A percentile compares a stretch with the other conserved stretches of the same genome.
phyloP scores from a whole-genome alignment of 2,329 filamentous ascomycete species.

The Botryosphaeria agaves region DNA sequence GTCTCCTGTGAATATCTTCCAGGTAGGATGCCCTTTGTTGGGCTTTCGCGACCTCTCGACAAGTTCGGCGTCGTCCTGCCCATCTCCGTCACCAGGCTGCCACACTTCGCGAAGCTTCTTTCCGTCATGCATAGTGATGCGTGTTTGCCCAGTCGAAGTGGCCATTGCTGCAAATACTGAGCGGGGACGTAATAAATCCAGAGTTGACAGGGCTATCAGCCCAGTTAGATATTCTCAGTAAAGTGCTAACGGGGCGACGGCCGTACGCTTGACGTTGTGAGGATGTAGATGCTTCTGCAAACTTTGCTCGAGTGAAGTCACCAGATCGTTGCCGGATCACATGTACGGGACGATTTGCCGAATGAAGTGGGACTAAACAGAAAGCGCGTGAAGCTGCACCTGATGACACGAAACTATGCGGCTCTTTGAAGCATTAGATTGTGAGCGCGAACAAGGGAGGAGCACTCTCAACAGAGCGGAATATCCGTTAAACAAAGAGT shows the following conservation, averaged over 20 bases:
- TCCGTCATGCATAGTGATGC: constrained; percentile 10
- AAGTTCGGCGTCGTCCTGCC: constrained; percentile 12
- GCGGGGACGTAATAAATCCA: not conserved
- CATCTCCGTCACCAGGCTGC: constrained; percentile 20
- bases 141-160: not conserved
- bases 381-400: too few relatives aligned
- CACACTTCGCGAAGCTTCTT: constrained; percentile 18
- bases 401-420: too few relatives aligned
- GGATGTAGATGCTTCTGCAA: not conserved
- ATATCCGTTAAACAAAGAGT: too few relatives aligned
- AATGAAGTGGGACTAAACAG: too few relatives aligned
- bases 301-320: too few relatives aligned
- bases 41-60: constrained; percentile 10
- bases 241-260: not conserved
- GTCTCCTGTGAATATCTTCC: constrained; percentile 20
- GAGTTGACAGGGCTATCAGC: not conserved
- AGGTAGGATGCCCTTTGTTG: constrained; percentile 15
- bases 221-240: not conserved
- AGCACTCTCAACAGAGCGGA: too few relatives aligned
- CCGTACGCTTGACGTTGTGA: not conserved
- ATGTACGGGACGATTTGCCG: too few relatives aligned
- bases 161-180: not conserved
- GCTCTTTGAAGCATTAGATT: too few relatives aligned
- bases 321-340: too few relatives aligned
- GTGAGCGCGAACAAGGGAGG: too few relatives aligned